A percentile compares a stretch with the other conserved stretches of the same genome.
These are phyloP conservation scores for Kwoniella pini DNA, from an alignment of 768 basidiomycete genomes.

Conservation along the genomic window DNA sequence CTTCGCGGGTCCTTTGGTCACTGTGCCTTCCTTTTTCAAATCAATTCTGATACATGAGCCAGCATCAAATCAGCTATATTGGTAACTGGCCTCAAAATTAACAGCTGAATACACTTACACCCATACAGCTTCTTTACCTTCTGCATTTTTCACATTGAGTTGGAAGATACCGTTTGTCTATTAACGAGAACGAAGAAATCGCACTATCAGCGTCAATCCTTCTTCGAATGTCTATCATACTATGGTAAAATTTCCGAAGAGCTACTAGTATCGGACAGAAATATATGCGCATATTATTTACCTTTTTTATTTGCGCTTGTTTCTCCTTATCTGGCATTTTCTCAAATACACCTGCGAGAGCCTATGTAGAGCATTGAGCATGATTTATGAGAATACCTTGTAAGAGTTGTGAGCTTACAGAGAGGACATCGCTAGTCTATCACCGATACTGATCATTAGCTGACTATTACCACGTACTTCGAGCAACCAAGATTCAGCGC, in stretches of 20 bases:
- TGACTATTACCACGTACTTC: too few species aligned
- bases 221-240: too few species aligned
- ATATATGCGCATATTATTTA: conserved; percentile 20
- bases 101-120: conserved; percentile 24
- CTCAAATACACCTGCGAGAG: conserved; percentile 43
- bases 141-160: conserved; percentile 71
- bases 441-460: neutral
- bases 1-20: conserved; percentile 46
- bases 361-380: conserved; percentile 25
- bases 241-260: neutral
- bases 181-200: too few species aligned
- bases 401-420: conserved; percentile 12
- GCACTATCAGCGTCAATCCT: neutral
- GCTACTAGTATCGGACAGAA: neutral
- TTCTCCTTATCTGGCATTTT: conserved; percentile 53
- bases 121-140: conserved; percentile 56
- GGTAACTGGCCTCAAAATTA: neutral
- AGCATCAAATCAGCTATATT: neutral
- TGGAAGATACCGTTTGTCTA: conserved; percentile 88
- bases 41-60: conserved; percentile 89
- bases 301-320: conserved; percentile 54
- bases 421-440: conserved; percentile 46
- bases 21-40: conserved; percentile 65
- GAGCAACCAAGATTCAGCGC: too few species aligned
- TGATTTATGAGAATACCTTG: neutral